phyloP scores from a whole-genome alignment of 2,329 filamentous ascomycete species.

The Allantophomopsis cytisporea region DNA sequence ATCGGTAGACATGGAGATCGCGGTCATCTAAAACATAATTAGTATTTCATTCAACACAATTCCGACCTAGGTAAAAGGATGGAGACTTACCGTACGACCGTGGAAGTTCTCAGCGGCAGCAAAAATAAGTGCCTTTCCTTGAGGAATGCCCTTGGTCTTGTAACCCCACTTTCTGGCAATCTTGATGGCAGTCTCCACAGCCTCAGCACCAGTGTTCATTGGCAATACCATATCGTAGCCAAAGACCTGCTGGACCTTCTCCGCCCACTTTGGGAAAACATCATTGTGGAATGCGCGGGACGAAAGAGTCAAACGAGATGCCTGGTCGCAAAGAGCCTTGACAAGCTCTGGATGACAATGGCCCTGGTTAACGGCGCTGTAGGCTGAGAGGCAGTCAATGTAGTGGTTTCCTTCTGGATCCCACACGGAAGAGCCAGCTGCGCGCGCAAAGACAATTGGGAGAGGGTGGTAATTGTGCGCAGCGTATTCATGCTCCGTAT shows the following conservation, averaged over 20 bases:
- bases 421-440: constrained; percentile 82
- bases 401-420: constrained; percentile 94
- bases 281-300: constrained; percentile 97
- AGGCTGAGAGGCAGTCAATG: constrained; percentile 94
- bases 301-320: constrained; percentile 77
- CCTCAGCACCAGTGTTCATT: constrained; percentile 93
- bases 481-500: constrained; percentile 68
- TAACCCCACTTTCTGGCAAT: constrained; percentile 92
- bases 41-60: too few relatives aligned
- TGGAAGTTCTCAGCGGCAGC: constrained; percentile 87
- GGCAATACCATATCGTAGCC: constrained; percentile 92
- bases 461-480: constrained; percentile 99
- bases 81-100: constrained; percentile 65
- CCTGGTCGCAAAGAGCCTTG: constrained; percentile 81
- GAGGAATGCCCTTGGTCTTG: constrained; percentile 75
- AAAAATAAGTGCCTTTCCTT: constrained; percentile 70
- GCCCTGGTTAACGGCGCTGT: constrained; percentile 95
- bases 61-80: too few relatives aligned
- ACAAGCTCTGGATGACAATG: constrained; percentile 96
- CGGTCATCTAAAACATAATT: constrained; percentile 23
- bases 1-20: constrained; percentile 90
- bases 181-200: constrained; percentile 90
- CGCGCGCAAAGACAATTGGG: constrained; percentile 82
- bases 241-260: constrained; percentile 79
- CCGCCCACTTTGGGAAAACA: constrained; percentile 90